Evolutionary conservation across 2,329 filamentous ascomycete species (phyloP), one percentile per base, ranked within the genome.

Genomic region (Grosmannia clavigera): DNA sequence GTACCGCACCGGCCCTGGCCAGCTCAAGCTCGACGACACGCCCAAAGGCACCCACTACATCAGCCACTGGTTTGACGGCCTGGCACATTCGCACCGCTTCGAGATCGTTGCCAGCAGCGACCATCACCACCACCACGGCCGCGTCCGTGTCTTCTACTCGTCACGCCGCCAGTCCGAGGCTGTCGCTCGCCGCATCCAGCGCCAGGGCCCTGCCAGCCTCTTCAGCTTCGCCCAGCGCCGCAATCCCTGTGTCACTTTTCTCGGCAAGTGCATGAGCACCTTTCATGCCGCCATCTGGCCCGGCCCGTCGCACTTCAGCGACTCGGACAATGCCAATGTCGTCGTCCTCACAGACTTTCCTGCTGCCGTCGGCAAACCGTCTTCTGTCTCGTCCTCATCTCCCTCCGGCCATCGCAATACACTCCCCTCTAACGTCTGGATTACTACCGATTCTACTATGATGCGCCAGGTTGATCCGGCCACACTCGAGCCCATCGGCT

Each of bases 11-110:
- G 89, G 90, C 0, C 87, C 88, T 0, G 87, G 88, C 1, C 78
- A 81, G 33, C 82, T 80, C 69, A 79, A 79, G 46, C 72, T 90
- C 3, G 76, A 84, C n/a, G 69, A 73, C 52, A 83, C 82, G 0
- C 71, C 80, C 2, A 76, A 76, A 3, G 82, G 83, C n/a, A 81
- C 77, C 0, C 84, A 85, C 66, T 75, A 77, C 38, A 76, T 85
- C 14, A 81, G 78, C 1, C 88, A 94, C 70, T 94, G 89, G 89
- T 94, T 94, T 65, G 90, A 94, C 68, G 87, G 87, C 6, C 83
- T 90, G 61, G 80, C 83, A 3, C 81, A 88, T 60, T 77, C 83
- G 1, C 87, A 92, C 72, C 83, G 81, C 33, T 92, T 92, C 68
- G 79, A 89, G 61, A 86, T 92, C 38, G 66, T 82, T 3, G 68